A percentile compares a stretch with the other conserved stretches of the same genome.
Evolutionary conservation across 2,329 filamentous ascomycete species (phyloP).

Genomic region (Monosporascus sp.): DNA sequence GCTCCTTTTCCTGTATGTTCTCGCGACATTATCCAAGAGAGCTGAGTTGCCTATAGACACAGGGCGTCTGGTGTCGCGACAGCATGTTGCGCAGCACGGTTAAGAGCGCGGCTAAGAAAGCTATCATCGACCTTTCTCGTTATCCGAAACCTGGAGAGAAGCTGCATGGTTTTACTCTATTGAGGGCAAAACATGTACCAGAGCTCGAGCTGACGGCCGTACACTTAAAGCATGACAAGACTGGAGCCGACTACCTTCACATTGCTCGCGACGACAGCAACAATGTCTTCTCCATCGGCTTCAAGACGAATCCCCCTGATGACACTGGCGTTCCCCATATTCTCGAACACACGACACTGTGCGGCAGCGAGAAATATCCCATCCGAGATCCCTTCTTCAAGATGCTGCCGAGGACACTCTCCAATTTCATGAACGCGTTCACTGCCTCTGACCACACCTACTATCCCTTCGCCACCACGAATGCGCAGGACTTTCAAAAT

Average conservation of each 20-base stretch:
- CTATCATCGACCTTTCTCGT: constrained; percentile 69
- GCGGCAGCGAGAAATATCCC: constrained; percentile 95
- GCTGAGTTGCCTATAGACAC: too few relatives aligned
- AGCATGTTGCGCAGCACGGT: constrained; percentile 48
- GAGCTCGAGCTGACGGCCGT: constrained; percentile 90
- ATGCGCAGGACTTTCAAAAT: constrained; percentile 91
- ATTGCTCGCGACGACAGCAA: constrained; percentile 93
- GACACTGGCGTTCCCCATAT: constrained; percentile 96
- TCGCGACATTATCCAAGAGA: too few relatives aligned
- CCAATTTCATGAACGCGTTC: constrained; percentile 99
- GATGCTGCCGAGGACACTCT: constrained; percentile 96
- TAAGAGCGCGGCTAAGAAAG: constrained; percentile 47
- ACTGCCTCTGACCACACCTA: constrained; percentile 95
- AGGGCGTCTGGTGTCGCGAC: not conserved
- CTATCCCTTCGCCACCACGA: constrained; percentile 97
- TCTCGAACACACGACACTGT: constrained; percentile 93
- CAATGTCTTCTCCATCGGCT: constrained; percentile 98
- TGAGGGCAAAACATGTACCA: constrained; percentile 84
- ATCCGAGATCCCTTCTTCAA: constrained; percentile 99
- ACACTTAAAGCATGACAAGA: constrained; percentile 89
- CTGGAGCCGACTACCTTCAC: constrained; percentile 91
- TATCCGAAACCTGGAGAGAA: constrained; percentile 77
- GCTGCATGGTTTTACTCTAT: constrained; percentile 88
- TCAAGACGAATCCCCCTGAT: constrained; percentile 97
- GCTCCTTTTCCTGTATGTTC: too few relatives aligned